Evolutionary conservation across 305 asterid species (phyloP), one percentile per base, ranked within the genome.

Genomic region (Solanum hybrid): DNA sequence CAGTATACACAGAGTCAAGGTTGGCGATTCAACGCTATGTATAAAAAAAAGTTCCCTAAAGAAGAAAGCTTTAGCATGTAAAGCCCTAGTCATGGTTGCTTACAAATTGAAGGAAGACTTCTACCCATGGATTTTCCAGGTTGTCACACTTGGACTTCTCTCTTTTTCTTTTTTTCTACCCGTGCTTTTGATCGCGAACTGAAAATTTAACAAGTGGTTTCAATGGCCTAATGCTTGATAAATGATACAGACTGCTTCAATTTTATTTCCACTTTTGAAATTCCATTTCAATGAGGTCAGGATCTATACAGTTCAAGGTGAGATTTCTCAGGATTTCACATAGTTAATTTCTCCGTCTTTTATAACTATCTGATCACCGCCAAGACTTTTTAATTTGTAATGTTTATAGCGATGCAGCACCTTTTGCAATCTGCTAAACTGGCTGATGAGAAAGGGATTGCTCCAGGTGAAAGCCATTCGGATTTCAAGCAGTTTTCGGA

Each of bases 241-340:
- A 90, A 90, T 60, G 76, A 45, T 88, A 87, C 91, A 90, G 90
- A 90, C 85, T 90, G 91, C 91, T 45, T 90, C 90, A 11, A 90
- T 85, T 10, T 31, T 90, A 66, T 90, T 90, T 71, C 91, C 91
- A 10, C 91, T 90, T 72, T 56, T 90, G 85, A 88, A 90, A 81
- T 90, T 90, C 85, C 84, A 87, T 36, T 71, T 90, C 78, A 24
- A 88, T 10, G 86, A 88, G 60, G 88, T 80, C 42, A 88, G 91
- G 78, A 3, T 88, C 85, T 14, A 69, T 45, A 73, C 91, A 42
- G 86, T 80, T 87, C 2, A 88, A 40, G 90, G 91, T 90, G 19
- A 10, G 7, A 71, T 11, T 26, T 11, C 78, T 71, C 78, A 3
- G 31, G 34, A 26, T 71, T 26, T 71, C 78, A 71, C 31, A 13